A percentile compares a stretch with the other conserved stretches of the same genome.
phyloP scores from a whole-genome alignment of 2,329 filamentous ascomycete species.

The Aureobasidium pullulans region DNA sequence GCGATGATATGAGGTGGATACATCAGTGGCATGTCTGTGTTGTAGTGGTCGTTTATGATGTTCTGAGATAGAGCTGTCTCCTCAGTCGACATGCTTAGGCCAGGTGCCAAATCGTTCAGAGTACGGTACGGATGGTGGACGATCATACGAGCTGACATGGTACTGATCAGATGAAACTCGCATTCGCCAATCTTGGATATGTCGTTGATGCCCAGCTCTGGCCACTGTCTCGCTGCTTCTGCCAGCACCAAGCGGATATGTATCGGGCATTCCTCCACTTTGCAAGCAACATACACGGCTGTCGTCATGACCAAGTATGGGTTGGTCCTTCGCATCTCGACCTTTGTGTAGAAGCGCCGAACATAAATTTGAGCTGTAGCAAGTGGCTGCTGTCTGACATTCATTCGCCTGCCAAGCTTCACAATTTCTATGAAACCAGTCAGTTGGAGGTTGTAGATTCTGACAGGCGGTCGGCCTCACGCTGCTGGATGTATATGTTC shows the following conservation, averaged over 20 bases:
- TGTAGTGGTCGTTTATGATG: slow-evolving; percentile 85
- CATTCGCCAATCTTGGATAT: slow-evolving; percentile 83
- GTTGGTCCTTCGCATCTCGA: slow-evolving; percentile 87
- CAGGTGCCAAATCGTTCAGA: slow-evolving; percentile 59
- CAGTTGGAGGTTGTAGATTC: not conserved
- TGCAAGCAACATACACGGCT: slow-evolving; percentile 88
- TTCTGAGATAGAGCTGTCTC: slow-evolving; percentile 71
- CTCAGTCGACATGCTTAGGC: slow-evolving; percentile 59
- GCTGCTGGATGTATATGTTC: slow-evolving; percentile 86
- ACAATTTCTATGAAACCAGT: slow-evolving; percentile 54
- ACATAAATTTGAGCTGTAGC: slow-evolving; percentile 93
- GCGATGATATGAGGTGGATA: slow-evolving; percentile 82
- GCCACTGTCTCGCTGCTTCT: slow-evolving; percentile 80
- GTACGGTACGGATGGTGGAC: slow-evolving; percentile 86
- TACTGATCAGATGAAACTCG: slow-evolving; percentile 86
- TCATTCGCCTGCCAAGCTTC: slow-evolving; percentile 76
- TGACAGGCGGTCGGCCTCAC: slow-evolving; percentile 43
- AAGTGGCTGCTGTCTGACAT: slow-evolving; percentile 80
- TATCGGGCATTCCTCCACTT: slow-evolving; percentile 95
- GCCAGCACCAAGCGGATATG: slow-evolving; percentile 86
- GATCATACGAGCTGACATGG: slow-evolving; percentile 84
- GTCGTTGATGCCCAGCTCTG: slow-evolving; percentile 69
- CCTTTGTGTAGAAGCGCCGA: slow-evolving; percentile 84
- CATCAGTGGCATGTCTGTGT: slow-evolving; percentile 82
- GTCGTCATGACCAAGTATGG: slow-evolving; percentile 91